Evolutionary conservation across 257 asterid species (phyloP).

Genomic region (Solanum megistacrolobum): DNA sequence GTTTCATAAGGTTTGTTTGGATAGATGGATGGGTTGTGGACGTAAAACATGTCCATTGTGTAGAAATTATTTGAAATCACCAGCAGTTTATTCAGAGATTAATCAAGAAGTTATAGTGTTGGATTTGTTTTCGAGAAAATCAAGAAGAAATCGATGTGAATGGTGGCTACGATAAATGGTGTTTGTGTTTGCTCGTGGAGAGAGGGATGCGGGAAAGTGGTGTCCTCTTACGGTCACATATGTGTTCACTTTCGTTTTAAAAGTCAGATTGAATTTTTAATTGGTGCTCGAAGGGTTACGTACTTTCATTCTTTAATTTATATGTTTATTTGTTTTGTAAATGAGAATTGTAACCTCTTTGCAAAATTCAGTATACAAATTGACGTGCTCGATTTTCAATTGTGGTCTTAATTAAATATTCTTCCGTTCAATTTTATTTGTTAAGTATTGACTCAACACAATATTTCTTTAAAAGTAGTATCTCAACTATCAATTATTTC

Average conservation of each 20-base stretch:
- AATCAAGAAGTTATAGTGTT: constrained; percentile 4
- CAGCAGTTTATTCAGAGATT: not conserved
- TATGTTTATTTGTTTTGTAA: not conserved
- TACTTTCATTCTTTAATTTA: not conserved
- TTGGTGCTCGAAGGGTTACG: not conserved
- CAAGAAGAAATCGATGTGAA: constrained; percentile 5
- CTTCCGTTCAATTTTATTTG: fast-evolving
- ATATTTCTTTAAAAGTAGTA: fast-evolving
- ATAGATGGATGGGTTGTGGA: constrained; percentile 18
- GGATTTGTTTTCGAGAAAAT: not conserved
- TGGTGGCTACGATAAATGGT: constrained; percentile 17
- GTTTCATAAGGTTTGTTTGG: constrained; percentile 23
- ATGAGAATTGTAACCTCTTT: not conserved
- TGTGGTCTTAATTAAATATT: not conserved
- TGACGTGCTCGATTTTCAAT: not conserved
- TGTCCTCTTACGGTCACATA: not conserved
- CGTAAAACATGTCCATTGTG: constrained; percentile 23
- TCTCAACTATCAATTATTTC: too few species aligned
- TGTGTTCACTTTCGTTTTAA: not conserved
- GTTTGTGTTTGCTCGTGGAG: not conserved
- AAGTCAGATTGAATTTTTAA: too few species aligned
- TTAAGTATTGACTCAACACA: not conserved
- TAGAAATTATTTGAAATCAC: constrained; percentile 2
- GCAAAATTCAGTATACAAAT: not conserved
- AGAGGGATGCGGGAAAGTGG: not conserved